A percentile compares a stretch with the other conserved stretches of the same genome.
Evolutionary conservation across 805 yeast genomes (phyloP).

Genomic region (Kluyveromyces nonfermentans): DNA sequence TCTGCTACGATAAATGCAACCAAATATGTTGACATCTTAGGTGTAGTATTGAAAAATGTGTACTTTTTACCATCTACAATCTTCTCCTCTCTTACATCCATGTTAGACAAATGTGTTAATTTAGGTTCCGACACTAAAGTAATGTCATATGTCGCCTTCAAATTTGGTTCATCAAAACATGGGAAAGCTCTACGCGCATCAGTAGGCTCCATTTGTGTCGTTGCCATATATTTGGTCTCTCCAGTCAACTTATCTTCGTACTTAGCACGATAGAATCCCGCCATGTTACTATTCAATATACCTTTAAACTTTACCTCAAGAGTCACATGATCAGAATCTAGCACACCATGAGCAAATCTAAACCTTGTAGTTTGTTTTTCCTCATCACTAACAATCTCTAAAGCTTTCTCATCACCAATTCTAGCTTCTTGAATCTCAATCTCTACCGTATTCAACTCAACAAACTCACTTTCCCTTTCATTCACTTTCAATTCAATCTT

Average conservation of each 20-base stretch:
- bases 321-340: slow-evolving; percentile 33
- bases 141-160: slow-evolving; percentile 64
- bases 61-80: slow-evolving; percentile 40
- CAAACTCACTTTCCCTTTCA: slow-evolving; percentile 33
- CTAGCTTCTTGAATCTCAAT: slow-evolving; percentile 47
- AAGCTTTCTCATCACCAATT: slow-evolving; percentile 27
- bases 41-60: slow-evolving; percentile 64
- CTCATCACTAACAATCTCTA: slow-evolving; percentile 36
- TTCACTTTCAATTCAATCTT: slow-evolving; percentile 45
- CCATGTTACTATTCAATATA: slow-evolving; percentile 66
- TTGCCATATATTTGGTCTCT: slow-evolving; percentile 59
- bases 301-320: slow-evolving; percentile 50
- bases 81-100: slow-evolving; percentile 49
- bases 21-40: slow-evolving; percentile 75
- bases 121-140: slow-evolving; percentile 46
- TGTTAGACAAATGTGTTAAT: slow-evolving; percentile 57
- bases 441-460: slow-evolving; percentile 56
- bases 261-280: slow-evolving; percentile 69
- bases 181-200: slow-evolving; percentile 86
- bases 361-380: slow-evolving; percentile 59
- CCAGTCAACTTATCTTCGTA: slow-evolving; percentile 51
- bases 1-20: slow-evolving; percentile 81
- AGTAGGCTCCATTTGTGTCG: slow-evolving; percentile 82
- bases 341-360: slow-evolving; percentile 38
- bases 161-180: slow-evolving; percentile 74